A percentile compares a stretch with the other conserved stretches of the same genome.
phyloP scores from a whole-genome alignment of 31 red algal species.

The Porphyra umbilicalis region DNA sequence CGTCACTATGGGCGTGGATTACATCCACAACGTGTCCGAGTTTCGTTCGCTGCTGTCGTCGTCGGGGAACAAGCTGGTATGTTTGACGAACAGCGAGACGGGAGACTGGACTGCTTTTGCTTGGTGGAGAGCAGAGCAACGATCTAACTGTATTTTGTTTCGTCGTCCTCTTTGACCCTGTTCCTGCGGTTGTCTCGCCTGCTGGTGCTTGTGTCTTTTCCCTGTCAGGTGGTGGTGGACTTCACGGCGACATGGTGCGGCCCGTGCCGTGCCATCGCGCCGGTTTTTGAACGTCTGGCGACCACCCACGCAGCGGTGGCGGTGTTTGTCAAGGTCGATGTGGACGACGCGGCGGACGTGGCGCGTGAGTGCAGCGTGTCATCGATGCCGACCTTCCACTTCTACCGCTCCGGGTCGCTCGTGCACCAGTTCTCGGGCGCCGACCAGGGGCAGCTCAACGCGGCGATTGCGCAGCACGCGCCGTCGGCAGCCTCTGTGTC shows the following conservation, averaged over 20 bases:
- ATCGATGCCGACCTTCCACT: slow-evolving; percentile 94
- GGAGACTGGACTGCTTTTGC: neutral
- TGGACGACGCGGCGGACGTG: slow-evolving; percentile 75
- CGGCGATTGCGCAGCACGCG: slow-evolving; percentile 33
- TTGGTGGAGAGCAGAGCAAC: neutral
- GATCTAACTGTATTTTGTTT: neutral
- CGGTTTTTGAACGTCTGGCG: slow-evolving; percentile 56
- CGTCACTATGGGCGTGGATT: slow-evolving; percentile 38
- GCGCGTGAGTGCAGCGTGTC: slow-evolving; percentile 54
- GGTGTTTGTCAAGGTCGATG: slow-evolving; percentile 89
- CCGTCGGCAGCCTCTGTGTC: slow-evolving; percentile 29
- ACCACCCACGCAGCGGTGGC: slow-evolving; percentile 36
- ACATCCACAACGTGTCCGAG: slow-evolving; percentile 22
- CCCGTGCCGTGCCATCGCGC: slow-evolving; percentile 79
- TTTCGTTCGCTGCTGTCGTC: slow-evolving; percentile 30
- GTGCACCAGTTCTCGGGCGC: slow-evolving; percentile 85
- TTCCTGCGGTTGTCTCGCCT: too few species aligned
- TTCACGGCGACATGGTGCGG: slow-evolving; percentile 94
- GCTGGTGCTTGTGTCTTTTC: neutral
- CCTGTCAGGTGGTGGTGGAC: slow-evolving; percentile 61
- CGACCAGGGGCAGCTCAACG: slow-evolving; percentile 24
- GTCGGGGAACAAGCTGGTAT: slow-evolving; percentile 33
- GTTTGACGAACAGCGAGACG: too few species aligned
- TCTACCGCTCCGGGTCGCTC: slow-evolving; percentile 39
- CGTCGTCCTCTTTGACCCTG: neutral